A percentile compares a stretch with the other conserved stretches of the same genome.
These are phyloP conservation scores for Dioscorea alata DNA, from an alignment of 106 monocot species.

Conservation along the genomic window DNA sequence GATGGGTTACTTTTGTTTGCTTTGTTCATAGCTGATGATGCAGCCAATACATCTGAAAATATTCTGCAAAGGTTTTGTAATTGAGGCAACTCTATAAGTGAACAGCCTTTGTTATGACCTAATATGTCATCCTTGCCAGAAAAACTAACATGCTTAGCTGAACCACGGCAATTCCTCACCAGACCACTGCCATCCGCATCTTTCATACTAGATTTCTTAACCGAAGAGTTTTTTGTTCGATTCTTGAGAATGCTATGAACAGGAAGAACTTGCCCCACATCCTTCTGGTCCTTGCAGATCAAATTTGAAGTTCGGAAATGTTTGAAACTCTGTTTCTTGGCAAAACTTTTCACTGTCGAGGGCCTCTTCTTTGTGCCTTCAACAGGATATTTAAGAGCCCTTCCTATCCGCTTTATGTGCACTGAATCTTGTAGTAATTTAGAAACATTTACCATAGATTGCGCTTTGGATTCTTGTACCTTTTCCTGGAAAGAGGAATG, in stretches of 20 bases:
- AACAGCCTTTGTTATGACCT: conserved; percentile 14
- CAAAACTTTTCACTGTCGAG: conserved; percentile 5
- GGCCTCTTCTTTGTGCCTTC: conserved; percentile 15
- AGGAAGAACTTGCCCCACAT: conserved; percentile 9
- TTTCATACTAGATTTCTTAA: conserved; percentile 10
- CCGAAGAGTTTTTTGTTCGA: conserved; percentile 7
- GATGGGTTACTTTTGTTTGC: conserved; percentile 2
- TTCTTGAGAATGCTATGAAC: conserved; percentile 36
- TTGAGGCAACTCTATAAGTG: conserved; percentile 26
- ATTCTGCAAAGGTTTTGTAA: conserved; percentile 42
- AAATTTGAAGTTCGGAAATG: conserved; percentile 20
- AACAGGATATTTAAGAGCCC: conserved; percentile 7
- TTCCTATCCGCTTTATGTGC: conserved; percentile 15
- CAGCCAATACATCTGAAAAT: conserved; percentile 48
- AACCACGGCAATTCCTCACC: conserved; percentile 5
- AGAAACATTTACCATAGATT: conserved; percentile 2
- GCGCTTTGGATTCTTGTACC: conserved; percentile 11
- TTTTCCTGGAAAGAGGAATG: conserved; percentile 22
- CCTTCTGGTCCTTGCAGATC: conserved; percentile 18
- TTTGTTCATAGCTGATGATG: conserved; percentile 28
- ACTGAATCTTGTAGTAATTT: conserved; percentile 4
- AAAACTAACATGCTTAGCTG: conserved; percentile 32
- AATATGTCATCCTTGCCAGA: conserved; percentile 33
- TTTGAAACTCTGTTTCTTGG: conserved; percentile 24
- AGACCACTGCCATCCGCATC: not conserved